Evolutionary conservation across 2,329 filamentous ascomycete genomes (phyloP).

Genomic region (Niveomyces coronatus): DNA sequence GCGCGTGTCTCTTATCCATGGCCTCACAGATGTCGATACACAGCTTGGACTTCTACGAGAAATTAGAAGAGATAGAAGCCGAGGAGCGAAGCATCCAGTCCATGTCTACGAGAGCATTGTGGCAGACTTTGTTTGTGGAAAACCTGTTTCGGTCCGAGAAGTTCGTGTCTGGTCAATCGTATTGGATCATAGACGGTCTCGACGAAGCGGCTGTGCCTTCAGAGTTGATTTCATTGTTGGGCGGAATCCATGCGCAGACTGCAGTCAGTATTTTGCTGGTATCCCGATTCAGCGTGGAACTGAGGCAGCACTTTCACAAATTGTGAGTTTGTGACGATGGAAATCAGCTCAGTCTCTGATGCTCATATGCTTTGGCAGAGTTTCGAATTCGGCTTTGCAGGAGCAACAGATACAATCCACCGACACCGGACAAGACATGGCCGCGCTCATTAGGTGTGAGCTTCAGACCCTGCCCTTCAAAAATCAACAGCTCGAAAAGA

Average conservation of each 20-base stretch:
- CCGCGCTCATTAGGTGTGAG: not conserved
- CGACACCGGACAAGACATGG: not conserved
- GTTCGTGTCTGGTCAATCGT: not conserved
- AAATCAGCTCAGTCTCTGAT: not conserved
- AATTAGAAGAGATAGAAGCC: not conserved
- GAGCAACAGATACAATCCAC: not conserved
- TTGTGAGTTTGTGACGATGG: not conserved
- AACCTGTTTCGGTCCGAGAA: not conserved
- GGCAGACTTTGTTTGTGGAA: constrained; percentile 1
- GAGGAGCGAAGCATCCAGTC: not conserved
- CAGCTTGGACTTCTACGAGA: not conserved
- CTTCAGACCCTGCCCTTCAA: constrained; percentile 2
- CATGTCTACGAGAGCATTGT: not conserved
- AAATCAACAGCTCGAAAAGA: not conserved
- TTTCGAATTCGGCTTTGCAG: not conserved
- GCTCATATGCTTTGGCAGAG: not conserved
- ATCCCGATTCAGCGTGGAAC: not conserved
- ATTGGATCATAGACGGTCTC: not conserved
- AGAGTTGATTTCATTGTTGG: not conserved
- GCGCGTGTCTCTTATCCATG: not conserved
- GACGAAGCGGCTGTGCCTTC: not conserved
- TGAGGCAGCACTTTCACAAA: not conserved
- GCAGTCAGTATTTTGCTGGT: not conserved
- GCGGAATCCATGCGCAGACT: not conserved
- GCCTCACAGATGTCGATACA: not conserved